A percentile compares a stretch with the other conserved stretches of the same genome.
Evolutionary conservation across 345 rosid genomes (phyloP).

Genomic region (Populus alba): DNA sequence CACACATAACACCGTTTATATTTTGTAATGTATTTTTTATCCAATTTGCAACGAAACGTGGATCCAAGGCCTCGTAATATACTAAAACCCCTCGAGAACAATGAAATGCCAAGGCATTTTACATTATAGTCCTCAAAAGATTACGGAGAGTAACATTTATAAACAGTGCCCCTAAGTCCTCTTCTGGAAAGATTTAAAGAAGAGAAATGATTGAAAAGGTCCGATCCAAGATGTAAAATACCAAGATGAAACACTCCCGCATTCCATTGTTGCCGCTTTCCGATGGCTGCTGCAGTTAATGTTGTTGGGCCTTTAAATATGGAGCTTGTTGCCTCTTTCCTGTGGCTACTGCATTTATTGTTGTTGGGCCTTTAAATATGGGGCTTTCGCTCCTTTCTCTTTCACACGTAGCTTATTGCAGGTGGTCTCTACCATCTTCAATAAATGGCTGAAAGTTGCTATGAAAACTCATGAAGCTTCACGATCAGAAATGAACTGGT

Average conservation of each 20-base stretch:
- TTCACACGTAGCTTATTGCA: no score
- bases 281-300: no score
- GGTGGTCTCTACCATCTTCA: not conserved
- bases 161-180: conserved; percentile 22
- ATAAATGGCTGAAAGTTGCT: not conserved
- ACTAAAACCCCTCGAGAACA: no score
- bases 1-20: no score
- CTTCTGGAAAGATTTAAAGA: conserved; percentile 41
- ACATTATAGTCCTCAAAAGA: no score
- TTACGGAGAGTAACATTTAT: no score
- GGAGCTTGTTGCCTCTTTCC: not conserved
- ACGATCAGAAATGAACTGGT: not conserved
- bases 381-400: not conserved
- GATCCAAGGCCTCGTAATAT: no score
- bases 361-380: not conserved
- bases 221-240: conserved; percentile 15
- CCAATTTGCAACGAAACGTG: no score
- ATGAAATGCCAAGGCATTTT: no score
- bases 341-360: not conserved
- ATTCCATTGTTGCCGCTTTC: no score
- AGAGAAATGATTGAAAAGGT: conserved; percentile 31
- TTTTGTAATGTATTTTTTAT: no score
- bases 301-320: no score
- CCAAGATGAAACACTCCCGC: not conserved
- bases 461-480: not conserved